Evolutionary conservation across 305 asterid species (phyloP), one percentile per base, ranked within the genome.

Genomic region (Stenogyne calaminthoides): DNA sequence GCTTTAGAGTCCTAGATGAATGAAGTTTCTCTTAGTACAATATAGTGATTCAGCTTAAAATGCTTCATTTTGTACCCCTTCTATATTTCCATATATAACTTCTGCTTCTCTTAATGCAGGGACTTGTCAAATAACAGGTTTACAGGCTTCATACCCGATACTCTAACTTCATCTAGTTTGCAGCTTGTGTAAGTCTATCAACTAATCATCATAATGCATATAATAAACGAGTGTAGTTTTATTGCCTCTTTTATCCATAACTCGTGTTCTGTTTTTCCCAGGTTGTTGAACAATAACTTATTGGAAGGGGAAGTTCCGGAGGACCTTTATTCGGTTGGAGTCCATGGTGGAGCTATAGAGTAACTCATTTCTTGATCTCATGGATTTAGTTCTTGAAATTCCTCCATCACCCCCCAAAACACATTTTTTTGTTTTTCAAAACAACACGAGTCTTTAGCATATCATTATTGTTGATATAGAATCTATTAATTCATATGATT

Each of bases 311-410:
- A 75, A 83, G 98, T 93, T 36, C 93, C 97, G 0, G 90, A 85
- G 83, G 91, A 85, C 59, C 90, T 93, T 71, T 89, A 86, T 69
- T 91, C 97, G 20, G 78, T 93, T 71, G 98, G 97, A 39, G 93
- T 93, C 75, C 98, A 91, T 51, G 96, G 98, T 71, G 98, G 98
- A 80, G 85, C 89, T 80, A 88, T 93, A 66, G 98, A 93, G 97
- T 93, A 91, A 73, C 87, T 84, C 77, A 5, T 46, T 1, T 46
- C 54, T 46, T 46, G 49, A 61, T 71, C 7, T 56, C 44, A 22
- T 42, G 8, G 36, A 40, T 46, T 44, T 14, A 51, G 16, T 32
- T 61, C 65, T 60, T 57, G 64, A 52, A 51, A 32, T 7, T 6
- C 5, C 75, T 32, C 36, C 36, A 32, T 25, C 29, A 1, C 29